Evolutionary conservation across 177 flowering plant species (phyloP), one percentile per base, ranked within the genome.

Genomic region (Vitis hybrid): DNA sequence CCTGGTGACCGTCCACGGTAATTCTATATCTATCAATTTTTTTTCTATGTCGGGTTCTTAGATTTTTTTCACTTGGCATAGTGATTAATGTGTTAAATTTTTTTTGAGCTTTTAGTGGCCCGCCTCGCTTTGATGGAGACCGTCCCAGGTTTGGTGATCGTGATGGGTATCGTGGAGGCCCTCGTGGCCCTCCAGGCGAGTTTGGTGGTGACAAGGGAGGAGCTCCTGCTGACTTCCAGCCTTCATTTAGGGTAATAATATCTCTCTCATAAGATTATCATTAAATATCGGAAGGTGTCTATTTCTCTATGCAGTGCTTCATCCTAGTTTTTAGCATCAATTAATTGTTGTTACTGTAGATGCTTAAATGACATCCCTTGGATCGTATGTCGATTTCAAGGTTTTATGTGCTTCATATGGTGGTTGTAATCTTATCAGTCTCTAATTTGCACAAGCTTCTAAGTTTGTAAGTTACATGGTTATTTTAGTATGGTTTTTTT

Each of bases 161-260:
- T 2, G 96, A 92, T 64, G 94, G 95, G 1, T 92, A 92, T 73
- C 87, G 94, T 60, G 83, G 85, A 23, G 91, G 91, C 19, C 85
- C 90, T 1, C 70, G 90, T 1, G 89, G 86, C 15, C 80, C 85
- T 48, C 81, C 83, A 1, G 91, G 89, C 45, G 92, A 88, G 12
- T 79, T 78, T 39, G 45, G 7, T 62, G 88, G 90, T 51, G 97
- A 92, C 55, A 92, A 89, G 80, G 89, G 89, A 51, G 97, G 96
- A 62, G 96, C 97, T 56, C 97, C 96, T 51, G 89, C 97, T 15
- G 97, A 92, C 59, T 92, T 70, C 70, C 85, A 88, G 69, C 97
- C 96, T 70, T 81, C 91, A 1, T 92, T 86, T 65, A 84, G 89
- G 84, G 93, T 90, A 80, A 81, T 34, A 3, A 81, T 34, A 3